These are phyloP conservation scores for Vanilla planifolia DNA, from an alignment of 106 monocot genomes.

Conservation along the genomic window DNA sequence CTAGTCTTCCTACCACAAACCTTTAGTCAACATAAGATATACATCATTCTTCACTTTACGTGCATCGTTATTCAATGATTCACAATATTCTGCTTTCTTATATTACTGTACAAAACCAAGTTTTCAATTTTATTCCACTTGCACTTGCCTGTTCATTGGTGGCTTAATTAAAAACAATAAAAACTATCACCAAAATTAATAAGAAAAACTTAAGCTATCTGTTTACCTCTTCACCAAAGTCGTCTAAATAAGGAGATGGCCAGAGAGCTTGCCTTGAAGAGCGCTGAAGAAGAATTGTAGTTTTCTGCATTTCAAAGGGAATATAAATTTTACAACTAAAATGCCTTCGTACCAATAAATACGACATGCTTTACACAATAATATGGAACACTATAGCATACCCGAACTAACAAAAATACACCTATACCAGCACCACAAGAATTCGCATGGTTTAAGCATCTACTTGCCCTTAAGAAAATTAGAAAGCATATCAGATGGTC, in stretches of 20 bases:
- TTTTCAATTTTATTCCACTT: no score
- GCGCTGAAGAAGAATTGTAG: slow-evolving; percentile 78
- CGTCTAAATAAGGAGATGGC: slow-evolving; percentile 95
- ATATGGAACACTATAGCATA: slow-evolving; percentile 21
- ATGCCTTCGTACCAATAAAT: neutral
- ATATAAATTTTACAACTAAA: slow-evolving; percentile 1
- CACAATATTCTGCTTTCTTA: no score
- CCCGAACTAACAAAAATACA: slow-evolving; percentile 81
- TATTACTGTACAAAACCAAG: no score
- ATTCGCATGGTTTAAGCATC: slow-evolving; percentile 64
- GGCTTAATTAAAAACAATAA: no score
- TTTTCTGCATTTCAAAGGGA: slow-evolving; percentile 50
- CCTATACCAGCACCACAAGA: slow-evolving; percentile 87
- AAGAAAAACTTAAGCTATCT: neutral
- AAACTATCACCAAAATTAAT: no score
- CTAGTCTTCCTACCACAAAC: no score
- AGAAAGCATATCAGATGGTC: neutral
- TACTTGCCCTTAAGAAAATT: slow-evolving; percentile 38
- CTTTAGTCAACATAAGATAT: no score
- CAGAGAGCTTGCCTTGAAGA: slow-evolving; percentile 56
- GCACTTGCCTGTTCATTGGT: no score
- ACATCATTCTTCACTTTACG: no score
- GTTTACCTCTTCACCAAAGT: slow-evolving; percentile 95
- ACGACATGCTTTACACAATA: neutral
- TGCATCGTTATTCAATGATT: no score